Evolutionary conservation across 2,329 filamentous ascomycete genomes (phyloP).

Genomic region (Erysiphe neolycopersici): DNA sequence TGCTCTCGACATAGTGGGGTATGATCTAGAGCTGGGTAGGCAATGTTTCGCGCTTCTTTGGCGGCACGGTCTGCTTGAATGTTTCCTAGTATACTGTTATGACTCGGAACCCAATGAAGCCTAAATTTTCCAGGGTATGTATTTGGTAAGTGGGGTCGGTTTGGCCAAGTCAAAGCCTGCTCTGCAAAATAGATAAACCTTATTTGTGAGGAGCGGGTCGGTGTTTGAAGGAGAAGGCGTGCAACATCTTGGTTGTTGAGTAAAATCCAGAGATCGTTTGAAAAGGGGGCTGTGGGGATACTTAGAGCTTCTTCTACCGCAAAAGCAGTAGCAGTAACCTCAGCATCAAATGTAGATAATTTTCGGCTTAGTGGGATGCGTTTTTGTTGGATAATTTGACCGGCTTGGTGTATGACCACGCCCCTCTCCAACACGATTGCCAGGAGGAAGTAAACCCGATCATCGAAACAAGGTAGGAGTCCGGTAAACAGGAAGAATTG

Average conservation of each 20-base stretch:
- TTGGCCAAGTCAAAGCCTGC: neutral
- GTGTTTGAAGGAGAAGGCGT: neutral
- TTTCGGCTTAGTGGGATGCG: neutral
- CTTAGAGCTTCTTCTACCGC: neutral
- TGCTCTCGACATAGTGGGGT: neutral
- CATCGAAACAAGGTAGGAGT: neutral
- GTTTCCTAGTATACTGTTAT: neutral
- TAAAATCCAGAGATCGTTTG: neutral
- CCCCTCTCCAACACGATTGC: neutral
- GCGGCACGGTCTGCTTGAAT: too few species aligned
- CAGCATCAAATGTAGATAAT: neutral
- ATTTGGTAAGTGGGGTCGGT: neutral
- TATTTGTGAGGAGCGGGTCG: neutral
- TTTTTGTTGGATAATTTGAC: neutral
- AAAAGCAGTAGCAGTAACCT: neutral
- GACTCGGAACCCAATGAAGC: neutral
- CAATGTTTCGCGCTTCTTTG: neutral
- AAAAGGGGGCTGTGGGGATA: neutral
- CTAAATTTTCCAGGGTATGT: neutral
- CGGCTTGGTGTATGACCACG: neutral
- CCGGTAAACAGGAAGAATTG: too few species aligned
- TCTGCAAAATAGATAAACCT: neutral
- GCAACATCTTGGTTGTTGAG: neutral
- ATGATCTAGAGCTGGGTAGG: neutral
- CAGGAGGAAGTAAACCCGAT: neutral